phyloP scores from a whole-genome alignment of 495 filamentous ascomycete species.

The Paragyromitra xinjiangensis region DNA sequence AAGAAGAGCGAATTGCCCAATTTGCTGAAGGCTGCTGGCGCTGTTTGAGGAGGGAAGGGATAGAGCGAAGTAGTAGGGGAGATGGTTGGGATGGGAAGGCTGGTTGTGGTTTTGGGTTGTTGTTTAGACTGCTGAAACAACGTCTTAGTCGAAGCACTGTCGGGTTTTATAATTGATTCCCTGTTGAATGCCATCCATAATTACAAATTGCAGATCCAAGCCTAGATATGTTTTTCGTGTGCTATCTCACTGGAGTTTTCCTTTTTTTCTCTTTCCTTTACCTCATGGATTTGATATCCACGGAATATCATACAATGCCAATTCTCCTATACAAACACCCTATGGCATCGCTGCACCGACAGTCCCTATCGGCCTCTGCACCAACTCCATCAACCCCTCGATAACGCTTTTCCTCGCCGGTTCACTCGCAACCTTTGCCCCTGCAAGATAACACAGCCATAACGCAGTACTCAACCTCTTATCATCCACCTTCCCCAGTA shows the following conservation, averaged over 20 bases:
- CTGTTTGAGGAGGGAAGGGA: constrained; percentile 61
- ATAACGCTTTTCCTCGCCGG: constrained; percentile 81
- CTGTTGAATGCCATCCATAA: background rate
- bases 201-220: background rate
- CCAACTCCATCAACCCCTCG: constrained; percentile 85
- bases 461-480: constrained; percentile 80
- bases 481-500: constrained; percentile 75
- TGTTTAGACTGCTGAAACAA: constrained; percentile 23
- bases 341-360: constrained; percentile 60
- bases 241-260: background rate
- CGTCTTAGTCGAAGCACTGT: background rate
- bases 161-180: background rate
- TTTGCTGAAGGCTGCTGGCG: constrained; percentile 73
- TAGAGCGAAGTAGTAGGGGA: background rate
- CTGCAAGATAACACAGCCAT: constrained; percentile 90
- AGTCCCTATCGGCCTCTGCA: constrained; percentile 87
- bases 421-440: constrained; percentile 86
- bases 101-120: constrained; percentile 5
- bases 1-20: constrained; percentile 66
- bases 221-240: background rate
- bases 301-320: constrained; percentile 1
- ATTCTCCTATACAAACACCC: background rate
- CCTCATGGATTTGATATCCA: constrained; percentile 2
- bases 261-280: background rate
- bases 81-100: background rate